Evolutionary conservation across 2,329 filamentous ascomycete genomes (phyloP).

Genomic region (Ceratocystis harringtonii): DNA sequence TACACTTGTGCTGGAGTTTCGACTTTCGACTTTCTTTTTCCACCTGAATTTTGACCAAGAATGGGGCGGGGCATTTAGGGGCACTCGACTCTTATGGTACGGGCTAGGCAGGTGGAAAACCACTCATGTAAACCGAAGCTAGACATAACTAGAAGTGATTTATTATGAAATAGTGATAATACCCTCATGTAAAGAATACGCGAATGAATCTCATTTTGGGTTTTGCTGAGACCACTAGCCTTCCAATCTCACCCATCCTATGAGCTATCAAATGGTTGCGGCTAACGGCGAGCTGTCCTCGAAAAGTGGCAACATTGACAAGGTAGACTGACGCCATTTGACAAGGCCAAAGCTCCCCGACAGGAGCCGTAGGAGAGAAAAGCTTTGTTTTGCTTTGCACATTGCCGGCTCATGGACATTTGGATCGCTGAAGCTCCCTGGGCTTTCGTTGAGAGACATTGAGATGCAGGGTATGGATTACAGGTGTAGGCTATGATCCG

Average conservation of each 20-base stretch:
- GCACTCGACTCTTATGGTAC: neutral
- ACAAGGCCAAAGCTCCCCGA: neutral
- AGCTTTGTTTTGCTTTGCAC: neutral
- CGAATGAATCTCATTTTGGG: no score
- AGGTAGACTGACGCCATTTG: conserved; percentile 15
- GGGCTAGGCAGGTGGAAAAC: neutral
- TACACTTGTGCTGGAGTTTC: neutral
- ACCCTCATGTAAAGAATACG: no score
- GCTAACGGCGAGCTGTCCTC: conserved; percentile 10
- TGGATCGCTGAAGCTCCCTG: neutral
- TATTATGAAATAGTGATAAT: no score
- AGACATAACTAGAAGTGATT: neutral
- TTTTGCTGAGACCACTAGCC: no score
- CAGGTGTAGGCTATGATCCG: neutral
- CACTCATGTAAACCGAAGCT: neutral
- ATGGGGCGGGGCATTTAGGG: neutral
- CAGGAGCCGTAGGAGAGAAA: neutral
- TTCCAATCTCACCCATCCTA: neutral
- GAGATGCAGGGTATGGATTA: neutral
- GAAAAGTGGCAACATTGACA: conserved; percentile 18
- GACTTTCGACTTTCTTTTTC: neutral
- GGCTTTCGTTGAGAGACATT: neutral
- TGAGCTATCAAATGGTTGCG: neutral
- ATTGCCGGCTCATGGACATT: neutral
- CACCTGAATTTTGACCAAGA: neutral